Evolutionary conservation across 495 filamentous ascomycete species (phyloP).

Genomic region (Aspergillus cristatus): DNA sequence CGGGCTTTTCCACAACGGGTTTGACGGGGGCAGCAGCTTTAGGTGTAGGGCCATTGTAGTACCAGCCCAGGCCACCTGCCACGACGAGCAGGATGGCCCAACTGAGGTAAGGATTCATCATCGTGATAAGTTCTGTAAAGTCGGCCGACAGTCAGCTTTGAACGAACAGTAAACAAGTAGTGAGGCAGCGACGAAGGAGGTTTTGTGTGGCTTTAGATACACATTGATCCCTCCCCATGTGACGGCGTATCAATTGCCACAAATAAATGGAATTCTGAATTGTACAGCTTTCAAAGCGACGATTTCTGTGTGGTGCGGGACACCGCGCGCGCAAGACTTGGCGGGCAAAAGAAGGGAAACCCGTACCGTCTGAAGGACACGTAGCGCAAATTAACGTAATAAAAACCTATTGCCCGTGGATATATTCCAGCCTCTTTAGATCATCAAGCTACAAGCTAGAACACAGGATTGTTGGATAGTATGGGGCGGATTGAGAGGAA

Average conservation of each 20-base stretch:
- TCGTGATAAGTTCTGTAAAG: conserved; percentile 12
- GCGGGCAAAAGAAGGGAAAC: background rate
- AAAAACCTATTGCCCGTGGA: conserved; percentile 1
- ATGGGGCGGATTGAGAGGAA: background rate
- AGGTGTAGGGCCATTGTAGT: conserved; percentile 33
- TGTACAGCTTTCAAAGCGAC: conserved; percentile 2
- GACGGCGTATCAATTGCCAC: background rate
- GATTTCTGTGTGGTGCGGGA: conserved; percentile 2
- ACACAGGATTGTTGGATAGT: no score
- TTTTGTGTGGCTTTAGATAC: no score
- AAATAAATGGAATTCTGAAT: no score
- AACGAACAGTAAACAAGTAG: background rate
- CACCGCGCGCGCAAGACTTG: conserved; percentile 1
- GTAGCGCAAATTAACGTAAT: no score
- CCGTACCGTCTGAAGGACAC: no score
- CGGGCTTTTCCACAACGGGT: conserved; percentile 26
- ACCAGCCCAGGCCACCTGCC: conserved; percentile 38
- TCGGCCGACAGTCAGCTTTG: conserved; percentile 3
- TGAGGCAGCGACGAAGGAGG: background rate
- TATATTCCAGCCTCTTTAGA: background rate
- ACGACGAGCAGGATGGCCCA: conserved; percentile 52
- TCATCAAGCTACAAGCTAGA: conserved; percentile 10
- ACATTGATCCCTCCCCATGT: no score
- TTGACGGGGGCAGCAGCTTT: conserved; percentile 26
- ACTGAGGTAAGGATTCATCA: conserved; percentile 41